Evolutionary conservation across 1,284 basidiomycete genomes (phyloP), one percentile per base, ranked within the genome.

Genomic region (Lentinula novae-zelandiae): DNA sequence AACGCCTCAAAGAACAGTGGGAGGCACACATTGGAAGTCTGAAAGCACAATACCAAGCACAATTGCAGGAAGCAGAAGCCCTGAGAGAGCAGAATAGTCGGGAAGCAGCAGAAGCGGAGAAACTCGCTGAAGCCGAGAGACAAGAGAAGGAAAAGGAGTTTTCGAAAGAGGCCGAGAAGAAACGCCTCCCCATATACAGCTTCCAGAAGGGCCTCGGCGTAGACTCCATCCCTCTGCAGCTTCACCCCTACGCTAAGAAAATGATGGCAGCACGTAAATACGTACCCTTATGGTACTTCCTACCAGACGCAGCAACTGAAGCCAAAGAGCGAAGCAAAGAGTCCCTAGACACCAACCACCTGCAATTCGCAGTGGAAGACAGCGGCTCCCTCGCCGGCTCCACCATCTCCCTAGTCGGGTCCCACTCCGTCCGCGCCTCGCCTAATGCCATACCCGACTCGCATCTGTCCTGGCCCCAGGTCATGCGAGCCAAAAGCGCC

Each of bases 161-260:
- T 1, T n/a, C 33, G 1, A 58, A 58, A 50, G 57, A 58, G 10
- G 39, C 12, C 38, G 57, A 62, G 39, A 62, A 62, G 60, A 53
- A 58, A 13, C 22, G 49, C n/a, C 22, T 48, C 10, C 20, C 46
- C 0, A 46, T 60, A 6, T 52, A 55, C 15, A 7, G 17, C 12
- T 55, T 60, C 36, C 9, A 51, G 2, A 5, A n/a, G 15, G 36
- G 20, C 5, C 7, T 34, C 27, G 53, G 53, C 1, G 34, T 60
- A 7, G n/a, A 17, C 17, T 22, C 46, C 4, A 27, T 57, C 13
- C 55, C 31, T 0, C 39, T 48, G 7, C 39, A 38, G 5, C 4
- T 57, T 2, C 55, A 46, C n/a, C 55, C 55, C 0, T 49, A 46
- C 20, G 55, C 55, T 0, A 4, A 57, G 44, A 46, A 57, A 27